Evolutionary conservation across 768 basidiomycete species (phyloP).

Genomic region (Trametes coccinea): DNA sequence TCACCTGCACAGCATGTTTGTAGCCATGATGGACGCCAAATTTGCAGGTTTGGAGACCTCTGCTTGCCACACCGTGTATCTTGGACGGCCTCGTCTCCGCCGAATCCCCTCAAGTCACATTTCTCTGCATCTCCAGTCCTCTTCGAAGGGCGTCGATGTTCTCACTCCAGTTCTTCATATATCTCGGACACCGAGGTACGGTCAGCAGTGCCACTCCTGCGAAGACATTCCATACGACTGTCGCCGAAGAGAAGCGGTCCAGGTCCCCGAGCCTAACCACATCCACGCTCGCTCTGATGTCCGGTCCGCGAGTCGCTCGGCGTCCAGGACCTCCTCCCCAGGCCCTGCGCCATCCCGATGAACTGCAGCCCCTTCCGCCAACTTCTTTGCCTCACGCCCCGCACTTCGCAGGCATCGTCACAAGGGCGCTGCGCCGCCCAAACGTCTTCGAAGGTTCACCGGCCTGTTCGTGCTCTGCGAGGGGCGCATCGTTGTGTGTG

Average conservation of each 20-base stretch:
- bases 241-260: conserved; percentile 14
- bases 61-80: no score
- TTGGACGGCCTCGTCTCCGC: no score
- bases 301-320: conserved; percentile 14
- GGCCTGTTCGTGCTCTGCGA: not conserved
- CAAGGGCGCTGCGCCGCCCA: not conserved
- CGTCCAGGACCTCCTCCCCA: conserved; percentile 8
- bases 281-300: not conserved
- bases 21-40: no score
- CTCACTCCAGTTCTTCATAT: not conserved
- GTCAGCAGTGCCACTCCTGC: conserved; percentile 14
- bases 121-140: no score
- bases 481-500: not conserved
- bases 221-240: not conserved
- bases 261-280: conserved; percentile 13
- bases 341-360: not conserved
- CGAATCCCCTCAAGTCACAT: no score
- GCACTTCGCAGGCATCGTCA: not conserved
- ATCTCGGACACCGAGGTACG: not conserved
- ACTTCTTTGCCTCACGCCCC: not conserved
- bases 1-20: no score
- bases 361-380: not conserved
- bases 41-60: no score
- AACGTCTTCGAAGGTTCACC: conserved; percentile 6
- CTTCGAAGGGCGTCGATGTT: no score